Evolutionary conservation across 345 rosid genomes (phyloP).

Genomic region (Alliaria petiolata): DNA sequence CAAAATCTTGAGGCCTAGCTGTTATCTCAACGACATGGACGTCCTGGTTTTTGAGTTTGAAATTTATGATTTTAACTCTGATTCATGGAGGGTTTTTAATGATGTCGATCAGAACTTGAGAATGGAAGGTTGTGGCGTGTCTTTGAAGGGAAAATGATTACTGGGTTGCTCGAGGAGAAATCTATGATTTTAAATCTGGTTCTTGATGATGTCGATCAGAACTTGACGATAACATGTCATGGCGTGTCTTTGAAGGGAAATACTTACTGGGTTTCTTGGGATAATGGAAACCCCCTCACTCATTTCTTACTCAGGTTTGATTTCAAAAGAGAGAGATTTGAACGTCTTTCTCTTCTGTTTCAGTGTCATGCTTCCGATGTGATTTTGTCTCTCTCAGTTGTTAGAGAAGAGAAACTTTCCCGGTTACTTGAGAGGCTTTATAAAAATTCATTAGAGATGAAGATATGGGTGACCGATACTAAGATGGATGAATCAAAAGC

Average conservation of each 20-base stretch:
- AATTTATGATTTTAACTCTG: background rate
- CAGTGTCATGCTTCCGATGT: no score
- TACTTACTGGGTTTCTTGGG: no score
- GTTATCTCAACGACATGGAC: no score
- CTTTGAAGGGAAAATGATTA: background rate
- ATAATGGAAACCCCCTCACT: background rate
- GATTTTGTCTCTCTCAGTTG: background rate
- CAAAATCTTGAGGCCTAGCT: no score
- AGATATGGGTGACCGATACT: background rate
- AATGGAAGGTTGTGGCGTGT: background rate
- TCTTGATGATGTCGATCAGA: no score
- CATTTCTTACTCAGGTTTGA: background rate
- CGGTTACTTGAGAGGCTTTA: no score
- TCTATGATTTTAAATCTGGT: no score
- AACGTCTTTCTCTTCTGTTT: background rate
- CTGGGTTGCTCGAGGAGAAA: background rate
- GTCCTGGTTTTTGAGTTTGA: no score
- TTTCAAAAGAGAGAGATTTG: background rate
- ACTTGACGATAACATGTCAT: no score
- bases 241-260: no score
- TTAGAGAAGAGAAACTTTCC: background rate
- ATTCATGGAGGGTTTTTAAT: background rate
- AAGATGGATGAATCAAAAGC: background rate
- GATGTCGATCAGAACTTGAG: no score
- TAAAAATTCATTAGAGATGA: background rate